Conservation (phyloP, 495 filamentous ascomycete species). For the Penicillium angulare region DNA sequence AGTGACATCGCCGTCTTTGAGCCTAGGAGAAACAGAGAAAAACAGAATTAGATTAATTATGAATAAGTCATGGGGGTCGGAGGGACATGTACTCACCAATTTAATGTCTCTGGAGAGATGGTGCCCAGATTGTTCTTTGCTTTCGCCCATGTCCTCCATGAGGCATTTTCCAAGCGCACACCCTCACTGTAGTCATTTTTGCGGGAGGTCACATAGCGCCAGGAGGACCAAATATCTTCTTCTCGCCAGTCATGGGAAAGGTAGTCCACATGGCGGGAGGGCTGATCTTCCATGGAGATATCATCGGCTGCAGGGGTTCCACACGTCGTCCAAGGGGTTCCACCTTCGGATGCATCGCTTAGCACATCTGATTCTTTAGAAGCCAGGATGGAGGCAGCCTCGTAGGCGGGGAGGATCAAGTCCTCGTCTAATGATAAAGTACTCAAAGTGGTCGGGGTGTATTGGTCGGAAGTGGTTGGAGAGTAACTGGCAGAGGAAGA, state of each 20-base stretch:
- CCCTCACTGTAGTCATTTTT: slow-evolving; percentile 76
- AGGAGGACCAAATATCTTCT: slow-evolving; percentile 97
- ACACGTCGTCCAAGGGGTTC: slow-evolving; percentile 12
- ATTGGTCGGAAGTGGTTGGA: slow-evolving; percentile 27
- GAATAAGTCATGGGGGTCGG: too few species aligned
- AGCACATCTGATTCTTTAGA: slow-evolving; percentile 16
- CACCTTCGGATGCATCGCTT: slow-evolving; percentile 25
- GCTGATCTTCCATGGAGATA: slow-evolving; percentile 69
- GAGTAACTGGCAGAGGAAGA: slow-evolving; percentile 44
- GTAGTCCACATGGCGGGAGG: slow-evolving; percentile 93
- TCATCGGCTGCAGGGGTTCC: slow-evolving; percentile 70
- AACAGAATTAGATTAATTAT: background rate
- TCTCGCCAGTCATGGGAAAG: slow-evolving; percentile 93
- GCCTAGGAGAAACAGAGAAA: slow-evolving; percentile 55
- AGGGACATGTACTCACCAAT: slow-evolving; percentile 63
- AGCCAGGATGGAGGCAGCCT: background rate
- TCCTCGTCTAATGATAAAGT: slow-evolving; percentile 63
- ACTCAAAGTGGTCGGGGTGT: slow-evolving; percentile 60
- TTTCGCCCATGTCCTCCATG: slow-evolving; percentile 98
- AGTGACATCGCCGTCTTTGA: slow-evolving; percentile 96
- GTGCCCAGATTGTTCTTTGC: slow-evolving; percentile 80
- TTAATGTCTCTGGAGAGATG: slow-evolving; percentile 81
- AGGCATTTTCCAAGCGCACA: slow-evolving; percentile 88
- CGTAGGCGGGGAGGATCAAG: slow-evolving; percentile 36
- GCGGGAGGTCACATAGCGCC: slow-evolving; percentile 84